phyloP scores from a whole-genome alignment of 1,139 yeast species.

The Candida smagusa region DNA sequence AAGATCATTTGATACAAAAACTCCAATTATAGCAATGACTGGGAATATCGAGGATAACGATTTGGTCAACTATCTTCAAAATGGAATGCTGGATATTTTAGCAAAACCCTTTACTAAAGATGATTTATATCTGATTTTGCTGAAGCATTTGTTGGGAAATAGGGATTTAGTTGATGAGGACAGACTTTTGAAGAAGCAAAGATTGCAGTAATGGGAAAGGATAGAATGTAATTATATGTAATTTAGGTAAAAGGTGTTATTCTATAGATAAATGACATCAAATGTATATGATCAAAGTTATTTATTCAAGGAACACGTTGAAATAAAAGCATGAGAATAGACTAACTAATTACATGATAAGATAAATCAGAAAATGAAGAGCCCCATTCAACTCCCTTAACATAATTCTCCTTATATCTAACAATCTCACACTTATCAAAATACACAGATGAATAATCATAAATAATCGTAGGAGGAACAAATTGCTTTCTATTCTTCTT shows the following conservation, averaged over 20 bases:
- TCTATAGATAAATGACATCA: neutral
- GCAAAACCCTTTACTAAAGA: conserved; percentile 91
- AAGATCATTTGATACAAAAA: conserved; percentile 73
- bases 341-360: conserved; percentile 24
- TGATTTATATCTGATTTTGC: conserved; percentile 70
- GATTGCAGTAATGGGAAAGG: conserved; percentile 9
- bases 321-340: neutral
- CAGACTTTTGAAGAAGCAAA: conserved; percentile 15
- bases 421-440: conserved; percentile 23
- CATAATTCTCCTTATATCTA: conserved; percentile 13
- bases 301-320: neutral
- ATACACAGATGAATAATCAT: conserved; percentile 30
- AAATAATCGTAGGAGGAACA: conserved; percentile 34
- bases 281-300: too few relatives aligned
- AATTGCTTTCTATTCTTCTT: conserved; percentile 25
- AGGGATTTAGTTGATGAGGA: conserved; percentile 8
- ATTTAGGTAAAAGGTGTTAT: neutral
- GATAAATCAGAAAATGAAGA: conserved; percentile 56
- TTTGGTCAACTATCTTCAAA: conserved; percentile 73
- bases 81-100: conserved; percentile 88
- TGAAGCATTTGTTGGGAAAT: conserved; percentile 53
- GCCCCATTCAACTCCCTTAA: conserved; percentile 41
- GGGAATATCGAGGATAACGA: conserved; percentile 83
- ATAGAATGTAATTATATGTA: neutral
- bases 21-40: conserved; percentile 94